Base-by-base conservation (phyloP, 208 protist genomes). In the Trypanosoma melophagium region DNA sequence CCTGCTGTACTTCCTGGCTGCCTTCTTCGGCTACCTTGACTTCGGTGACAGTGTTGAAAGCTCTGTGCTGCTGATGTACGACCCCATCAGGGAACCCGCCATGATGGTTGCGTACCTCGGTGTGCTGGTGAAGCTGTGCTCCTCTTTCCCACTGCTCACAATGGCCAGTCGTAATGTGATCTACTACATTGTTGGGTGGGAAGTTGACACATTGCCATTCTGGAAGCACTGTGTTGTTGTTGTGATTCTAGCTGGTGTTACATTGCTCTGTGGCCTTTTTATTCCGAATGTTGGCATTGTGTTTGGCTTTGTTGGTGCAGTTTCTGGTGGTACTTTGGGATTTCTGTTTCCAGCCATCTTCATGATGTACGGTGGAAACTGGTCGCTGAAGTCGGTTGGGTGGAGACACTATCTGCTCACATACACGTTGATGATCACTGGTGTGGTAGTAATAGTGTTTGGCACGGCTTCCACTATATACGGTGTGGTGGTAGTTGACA, bases 291-390 rank as follows among this genome's bases (percentile, higher is more conserved):
- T 79, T 35, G 54, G 74, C n/a, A 69, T 88, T 17, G 80, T 88
- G 24, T 93, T 93, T 66, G 77, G 77, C 24, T 60, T 93, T 13
- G 66, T 81, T 22, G 84, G 87, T 13, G 65, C 55, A 24, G 49
- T 90, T 42, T 81, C 72, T 49, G 79, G 81, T 24, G 78, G 80
- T 21, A 80, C 86, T 60, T 73, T 93, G 38, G 74, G 80, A 8
- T 90, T 90, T 56, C 35, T 84, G 49, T 71, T 89, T 64, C 84
- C 87, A 2, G 92, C 92, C 88, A 90, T 98, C 92, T 97, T 97
- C 89, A 92, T 90, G 95, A 92, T 98, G 93, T 97, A 94, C 90
- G 97, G 96, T 85, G 83, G 82, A n/a, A n/a, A n/a, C n/a, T n/a
- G n/a, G n/a, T n/a, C n/a, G n/a, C n/a, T n/a, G n/a, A n/a, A n/a